Conservation (phyloP, 805 yeast species). For the Millerago galiae region DNA sequence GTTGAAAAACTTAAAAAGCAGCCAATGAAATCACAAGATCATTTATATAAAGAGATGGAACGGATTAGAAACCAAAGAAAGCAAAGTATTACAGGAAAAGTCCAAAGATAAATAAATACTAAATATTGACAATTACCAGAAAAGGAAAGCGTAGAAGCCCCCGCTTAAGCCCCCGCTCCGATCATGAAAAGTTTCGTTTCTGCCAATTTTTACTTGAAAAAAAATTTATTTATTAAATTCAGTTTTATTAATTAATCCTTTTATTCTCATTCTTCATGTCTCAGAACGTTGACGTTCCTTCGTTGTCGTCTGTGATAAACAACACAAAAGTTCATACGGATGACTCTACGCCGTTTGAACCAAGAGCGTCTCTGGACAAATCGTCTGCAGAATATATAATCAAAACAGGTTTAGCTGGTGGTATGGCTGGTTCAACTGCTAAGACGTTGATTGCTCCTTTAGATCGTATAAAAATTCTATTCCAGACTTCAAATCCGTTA, state of each 20-base stretch:
- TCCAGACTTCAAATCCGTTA: constrained; percentile 92
- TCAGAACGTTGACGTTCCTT: constrained; percentile 2
- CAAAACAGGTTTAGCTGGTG: constrained; percentile 89
- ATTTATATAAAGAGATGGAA: constrained; percentile 3
- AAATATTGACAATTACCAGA: too few species aligned
- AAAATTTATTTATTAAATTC: too few species aligned
- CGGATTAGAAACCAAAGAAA: constrained; percentile 5
- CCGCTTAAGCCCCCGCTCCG: too few species aligned
- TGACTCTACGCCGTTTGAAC: constrained; percentile 17
- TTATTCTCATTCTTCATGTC: too few species aligned
- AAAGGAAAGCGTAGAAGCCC: too few species aligned
- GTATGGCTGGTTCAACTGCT: constrained; percentile 93
- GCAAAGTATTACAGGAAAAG: constrained; percentile 1
- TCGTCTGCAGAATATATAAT: constrained; percentile 72
- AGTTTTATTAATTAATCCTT: too few species aligned
- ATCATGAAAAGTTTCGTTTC: too few species aligned
- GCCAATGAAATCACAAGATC: not conserved
- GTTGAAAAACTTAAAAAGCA: constrained; percentile 8
- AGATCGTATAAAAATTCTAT: constrained; percentile 89
- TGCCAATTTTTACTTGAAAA: too few species aligned
- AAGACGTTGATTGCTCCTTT: constrained; percentile 93
- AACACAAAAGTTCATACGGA: constrained; percentile 14
- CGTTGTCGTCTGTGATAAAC: constrained; percentile 11
- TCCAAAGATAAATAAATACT: too few species aligned
- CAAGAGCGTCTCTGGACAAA: constrained; percentile 39